Evolutionary conservation across 2,329 filamentous ascomycete species (phyloP).

Genomic region (Phyllosticta citriasiana): DNA sequence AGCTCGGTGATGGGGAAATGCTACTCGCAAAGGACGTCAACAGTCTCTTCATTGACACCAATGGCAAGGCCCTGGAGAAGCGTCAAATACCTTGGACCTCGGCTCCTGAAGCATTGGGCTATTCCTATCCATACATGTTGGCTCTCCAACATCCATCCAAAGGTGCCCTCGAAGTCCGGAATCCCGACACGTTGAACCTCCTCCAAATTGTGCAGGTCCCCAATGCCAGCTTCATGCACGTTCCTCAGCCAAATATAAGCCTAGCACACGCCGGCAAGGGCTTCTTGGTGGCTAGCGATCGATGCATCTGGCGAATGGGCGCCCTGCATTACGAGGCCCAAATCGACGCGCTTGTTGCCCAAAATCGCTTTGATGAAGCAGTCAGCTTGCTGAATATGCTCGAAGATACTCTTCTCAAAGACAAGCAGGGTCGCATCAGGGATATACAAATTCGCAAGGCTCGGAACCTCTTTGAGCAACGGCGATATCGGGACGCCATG

Average conservation of each 20-base stretch:
- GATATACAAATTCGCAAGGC: constrained; percentile 90
- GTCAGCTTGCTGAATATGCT: constrained; percentile 82
- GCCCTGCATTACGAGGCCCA: constrained; percentile 86
- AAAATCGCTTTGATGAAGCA: constrained; percentile 74
- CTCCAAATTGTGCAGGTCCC: constrained; percentile 77
- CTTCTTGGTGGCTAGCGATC: constrained; percentile 85
- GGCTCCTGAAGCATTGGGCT: constrained; percentile 84
- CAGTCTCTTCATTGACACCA: constrained; percentile 77
- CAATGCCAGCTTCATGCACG: constrained; percentile 75
- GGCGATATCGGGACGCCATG: constrained; percentile 75
- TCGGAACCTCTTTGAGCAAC: constrained; percentile 68
- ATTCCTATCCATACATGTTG: constrained; percentile 92
- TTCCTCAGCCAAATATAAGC: constrained; percentile 84
- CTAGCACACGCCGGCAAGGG: constrained; percentile 94
- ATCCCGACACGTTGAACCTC: constrained; percentile 82
- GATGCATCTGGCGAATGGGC: constrained; percentile 92
- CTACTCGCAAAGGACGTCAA: constrained; percentile 97
- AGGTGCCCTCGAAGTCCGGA: constrained; percentile 79
- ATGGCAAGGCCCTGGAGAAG: constrained; percentile 72
- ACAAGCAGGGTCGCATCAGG: constrained; percentile 71
- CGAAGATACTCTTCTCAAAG: constrained; percentile 77
- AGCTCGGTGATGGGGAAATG: constrained; percentile 72
- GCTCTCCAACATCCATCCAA: constrained; percentile 75
- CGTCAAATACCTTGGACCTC: constrained; percentile 85
- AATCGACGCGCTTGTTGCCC: constrained; percentile 68